A percentile compares a stretch with the other conserved stretches of the same genome.
phyloP scores from a whole-genome alignment of 108 stramenopile genomes.

The Cyclotella sp. region DNA sequence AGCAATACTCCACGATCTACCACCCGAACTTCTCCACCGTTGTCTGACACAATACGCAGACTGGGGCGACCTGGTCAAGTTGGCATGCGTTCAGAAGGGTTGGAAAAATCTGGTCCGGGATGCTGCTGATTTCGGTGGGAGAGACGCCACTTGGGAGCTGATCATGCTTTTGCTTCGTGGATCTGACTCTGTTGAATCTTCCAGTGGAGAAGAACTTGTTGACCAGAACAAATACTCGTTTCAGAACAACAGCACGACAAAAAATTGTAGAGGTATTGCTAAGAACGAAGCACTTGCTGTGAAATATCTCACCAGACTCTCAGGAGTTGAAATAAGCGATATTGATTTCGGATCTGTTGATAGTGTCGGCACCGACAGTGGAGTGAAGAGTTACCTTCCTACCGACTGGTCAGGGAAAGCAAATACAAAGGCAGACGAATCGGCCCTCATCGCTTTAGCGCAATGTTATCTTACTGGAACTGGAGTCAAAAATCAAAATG shows the following conservation, averaged over 20 bases:
- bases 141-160: slow-evolving; percentile 75
- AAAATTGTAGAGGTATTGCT: slow-evolving; percentile 48
- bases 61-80: slow-evolving; percentile 85
- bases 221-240: not conserved
- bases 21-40: slow-evolving; percentile 67
- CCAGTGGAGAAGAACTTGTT: not conserved
- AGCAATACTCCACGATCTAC: slow-evolving; percentile 46
- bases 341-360: slow-evolving; percentile 17
- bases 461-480: slow-evolving; percentile 67
- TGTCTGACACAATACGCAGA: slow-evolving; percentile 67
- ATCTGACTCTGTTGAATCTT: not conserved
- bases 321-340: slow-evolving; percentile 53
- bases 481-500: slow-evolving; percentile 49
- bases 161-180: slow-evolving; percentile 44
- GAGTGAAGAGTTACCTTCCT: slow-evolving; percentile 27
- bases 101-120: slow-evolving; percentile 72
- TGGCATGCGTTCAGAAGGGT: slow-evolving; percentile 73
- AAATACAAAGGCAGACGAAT: slow-evolving; percentile 25
- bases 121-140: slow-evolving; percentile 64
- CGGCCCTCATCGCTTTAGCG: slow-evolving; percentile 70
- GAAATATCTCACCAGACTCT: slow-evolving; percentile 54
- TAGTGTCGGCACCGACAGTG: not conserved
- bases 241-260: not conserved
- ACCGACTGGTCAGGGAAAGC: slow-evolving; percentile 16
- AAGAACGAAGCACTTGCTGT: slow-evolving; percentile 68